Evolutionary conservation across 257 asterid genomes (phyloP), one percentile per base, ranked within the genome.

Genomic region (Fraxinus americana): DNA sequence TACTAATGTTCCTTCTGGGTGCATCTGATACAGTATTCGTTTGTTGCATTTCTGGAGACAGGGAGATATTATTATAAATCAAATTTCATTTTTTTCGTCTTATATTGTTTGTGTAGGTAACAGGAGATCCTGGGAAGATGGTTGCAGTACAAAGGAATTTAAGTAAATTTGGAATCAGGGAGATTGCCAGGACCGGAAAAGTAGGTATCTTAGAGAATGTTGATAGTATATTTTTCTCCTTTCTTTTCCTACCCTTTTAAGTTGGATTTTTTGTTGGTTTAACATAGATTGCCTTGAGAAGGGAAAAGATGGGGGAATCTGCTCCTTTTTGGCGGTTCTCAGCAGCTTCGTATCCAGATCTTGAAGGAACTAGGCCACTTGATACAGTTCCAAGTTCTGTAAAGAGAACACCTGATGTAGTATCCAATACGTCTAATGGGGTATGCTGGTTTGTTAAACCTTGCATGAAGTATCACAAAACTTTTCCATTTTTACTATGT

Each of bases 251-350:
- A 41, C 68, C 70, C 67, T 66, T 79, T 34, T 65, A 41, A 67
- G 81, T 67, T 66, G 48, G 76, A 19, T 75, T 4, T 67, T 34
- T 70, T 77, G 39, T 9, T 78, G 77, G 78, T 80, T 80, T 52
- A 45, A 73, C 48, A 48, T 86, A 95, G 99, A 95, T 95, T 86
- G 99, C 99, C 77, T 83, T 93, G 91, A 87, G 97, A 89, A 89
- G 99, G 82, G 99, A 95, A 85, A 95, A 88, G 87, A 86, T 95
- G 97, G 99, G 99, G 6, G 97, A 90, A 85, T 90, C 96, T 72
- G 98, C 99, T 68, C 99, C 99, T 21, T 95, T 95, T 87, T 95
- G 99, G 99, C 89, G 97, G 84, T 95, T 91, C 84, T 95, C 99
- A 27, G 97, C 99, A 16, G 94, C 98, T 81, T 93, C 99, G 57